Evolutionary conservation across 1,284 basidiomycete species (phyloP).

Genomic region (Ustilago xerochloae): DNA sequence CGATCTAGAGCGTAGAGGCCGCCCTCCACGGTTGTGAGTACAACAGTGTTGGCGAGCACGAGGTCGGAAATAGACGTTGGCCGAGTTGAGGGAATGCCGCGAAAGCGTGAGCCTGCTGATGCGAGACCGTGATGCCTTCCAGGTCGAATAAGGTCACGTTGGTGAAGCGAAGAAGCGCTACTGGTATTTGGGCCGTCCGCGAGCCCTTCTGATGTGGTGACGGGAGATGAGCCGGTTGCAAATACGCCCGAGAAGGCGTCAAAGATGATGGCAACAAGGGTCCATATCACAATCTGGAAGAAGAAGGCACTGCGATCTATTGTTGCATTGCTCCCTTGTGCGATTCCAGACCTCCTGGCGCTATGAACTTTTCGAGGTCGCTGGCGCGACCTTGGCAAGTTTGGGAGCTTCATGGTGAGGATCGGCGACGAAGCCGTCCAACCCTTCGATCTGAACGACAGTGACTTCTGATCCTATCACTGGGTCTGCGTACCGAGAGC

Average conservation of each 20-base stretch:
- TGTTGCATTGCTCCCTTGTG: background rate
- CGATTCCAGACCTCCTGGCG: background rate
- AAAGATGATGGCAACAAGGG: constrained; percentile 27
- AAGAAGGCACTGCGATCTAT: constrained; percentile 10
- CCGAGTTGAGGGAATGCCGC: constrained; percentile 19
- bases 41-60: constrained; percentile 79
- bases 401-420: constrained; percentile 24
- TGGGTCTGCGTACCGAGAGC: too few relatives aligned
- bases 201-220: constrained; percentile 1
- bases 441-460: background rate
- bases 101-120: constrained; percentile 31
- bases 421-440: constrained; percentile 26
- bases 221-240: background rate
- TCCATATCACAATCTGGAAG: constrained; percentile 36
- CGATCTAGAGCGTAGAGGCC: constrained; percentile 87
- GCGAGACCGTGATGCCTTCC: constrained; percentile 15
- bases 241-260: constrained; percentile 19
- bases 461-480: background rate
- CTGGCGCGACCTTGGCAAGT: constrained; percentile 28
- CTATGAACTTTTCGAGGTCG: constrained; percentile 11
- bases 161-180: constrained; percentile 8
- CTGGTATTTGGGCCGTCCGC: constrained; percentile 22
- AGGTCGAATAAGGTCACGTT: constrained; percentile 26
- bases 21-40: constrained; percentile 89
- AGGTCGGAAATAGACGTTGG: constrained; percentile 69